These are phyloP conservation scores for Ascosphaera apis DNA, from an alignment of 2,329 filamentous ascomycete genomes.

Conservation along the genomic window DNA sequence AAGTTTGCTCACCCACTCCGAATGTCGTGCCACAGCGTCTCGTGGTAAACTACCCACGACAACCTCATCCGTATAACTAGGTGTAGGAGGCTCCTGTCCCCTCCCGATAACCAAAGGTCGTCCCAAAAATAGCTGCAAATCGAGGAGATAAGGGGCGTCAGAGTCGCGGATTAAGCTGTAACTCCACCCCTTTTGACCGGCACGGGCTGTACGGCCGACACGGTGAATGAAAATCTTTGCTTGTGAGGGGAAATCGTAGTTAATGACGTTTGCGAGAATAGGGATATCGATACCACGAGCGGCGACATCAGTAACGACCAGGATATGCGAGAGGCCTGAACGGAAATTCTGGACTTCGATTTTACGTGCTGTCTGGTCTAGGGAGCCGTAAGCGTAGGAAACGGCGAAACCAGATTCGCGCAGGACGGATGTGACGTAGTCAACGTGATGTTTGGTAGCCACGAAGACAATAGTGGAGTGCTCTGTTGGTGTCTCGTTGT, in stretches of 20 bases:
- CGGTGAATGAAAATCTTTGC: constrained; percentile 93
- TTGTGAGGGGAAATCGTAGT: constrained; percentile 93
- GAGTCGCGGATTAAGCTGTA: constrained; percentile 77
- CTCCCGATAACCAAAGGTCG: constrained; percentile 57
- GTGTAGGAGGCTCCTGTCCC: constrained; percentile 21
- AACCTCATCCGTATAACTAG: constrained; percentile 59
- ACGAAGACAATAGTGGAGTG: constrained; percentile 91
- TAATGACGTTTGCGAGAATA: constrained; percentile 86
- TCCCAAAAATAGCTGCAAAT: constrained; percentile 86
- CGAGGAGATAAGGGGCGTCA: constrained; percentile 77
- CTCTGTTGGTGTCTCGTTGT: constrained; percentile 51
- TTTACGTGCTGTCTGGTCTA: constrained; percentile 83
- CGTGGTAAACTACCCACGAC: constrained; percentile 56
- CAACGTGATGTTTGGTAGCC: constrained; percentile 91
- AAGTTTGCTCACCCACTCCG: constrained; percentile 66
- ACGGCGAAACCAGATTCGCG: constrained; percentile 61
- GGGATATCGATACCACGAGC: constrained; percentile 96
- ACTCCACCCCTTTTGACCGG: constrained; percentile 78
- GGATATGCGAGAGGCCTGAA: constrained; percentile 58
- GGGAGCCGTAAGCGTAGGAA: constrained; percentile 80
- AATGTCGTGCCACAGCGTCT: constrained; percentile 47
- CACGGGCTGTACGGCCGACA: constrained; percentile 85
- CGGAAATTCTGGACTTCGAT: constrained; percentile 84
- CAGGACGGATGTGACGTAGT: constrained; percentile 72
- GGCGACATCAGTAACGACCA: constrained; percentile 91